Conservation (phyloP, 257 asterid genomes). For the Scutellaria galericulata region DNA sequence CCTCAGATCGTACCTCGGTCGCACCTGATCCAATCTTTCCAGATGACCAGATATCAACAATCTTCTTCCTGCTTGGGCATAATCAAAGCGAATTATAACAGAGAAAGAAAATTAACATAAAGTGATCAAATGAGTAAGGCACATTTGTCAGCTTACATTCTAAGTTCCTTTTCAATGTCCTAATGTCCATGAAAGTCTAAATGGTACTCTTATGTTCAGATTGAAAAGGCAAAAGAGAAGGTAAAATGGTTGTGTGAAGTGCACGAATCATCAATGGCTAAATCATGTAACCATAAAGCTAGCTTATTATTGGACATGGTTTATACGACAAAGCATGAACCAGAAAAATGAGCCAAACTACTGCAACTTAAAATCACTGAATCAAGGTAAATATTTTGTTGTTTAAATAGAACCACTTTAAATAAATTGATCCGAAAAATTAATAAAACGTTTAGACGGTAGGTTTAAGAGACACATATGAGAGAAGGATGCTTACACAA, state of each 20-base stretch:
- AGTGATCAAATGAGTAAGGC: constrained; percentile 12
- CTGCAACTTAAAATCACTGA: constrained; percentile 12
- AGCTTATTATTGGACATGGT: background rate
- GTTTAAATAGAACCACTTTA: background rate
- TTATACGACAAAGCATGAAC: background rate
- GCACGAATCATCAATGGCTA: constrained; percentile 7
- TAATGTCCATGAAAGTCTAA: constrained; percentile 4
- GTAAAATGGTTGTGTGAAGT: constrained; percentile 7
- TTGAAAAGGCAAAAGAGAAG: background rate
- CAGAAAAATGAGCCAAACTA: background rate
- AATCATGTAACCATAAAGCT: background rate
- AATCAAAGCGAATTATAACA: background rate
- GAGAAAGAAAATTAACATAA: background rate
- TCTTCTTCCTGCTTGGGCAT: constrained; percentile 55
- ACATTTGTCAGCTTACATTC: background rate
- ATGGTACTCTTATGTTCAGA: background rate
- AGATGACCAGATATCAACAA: constrained; percentile 55
- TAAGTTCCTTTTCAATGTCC: constrained; percentile 1
- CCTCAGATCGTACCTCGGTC: constrained; percentile 63
- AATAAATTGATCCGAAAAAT: background rate
- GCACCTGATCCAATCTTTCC: constrained; percentile 73
- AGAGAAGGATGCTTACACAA: constrained; percentile 55
- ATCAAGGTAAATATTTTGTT: background rate
- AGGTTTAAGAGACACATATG: constrained; percentile 1
- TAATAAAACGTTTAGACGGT: background rate